A percentile compares a stretch with the other conserved stretches of the same genome.
phyloP scores from a whole-genome alignment of 345 rosid species.

The Physaria fendleri region DNA sequence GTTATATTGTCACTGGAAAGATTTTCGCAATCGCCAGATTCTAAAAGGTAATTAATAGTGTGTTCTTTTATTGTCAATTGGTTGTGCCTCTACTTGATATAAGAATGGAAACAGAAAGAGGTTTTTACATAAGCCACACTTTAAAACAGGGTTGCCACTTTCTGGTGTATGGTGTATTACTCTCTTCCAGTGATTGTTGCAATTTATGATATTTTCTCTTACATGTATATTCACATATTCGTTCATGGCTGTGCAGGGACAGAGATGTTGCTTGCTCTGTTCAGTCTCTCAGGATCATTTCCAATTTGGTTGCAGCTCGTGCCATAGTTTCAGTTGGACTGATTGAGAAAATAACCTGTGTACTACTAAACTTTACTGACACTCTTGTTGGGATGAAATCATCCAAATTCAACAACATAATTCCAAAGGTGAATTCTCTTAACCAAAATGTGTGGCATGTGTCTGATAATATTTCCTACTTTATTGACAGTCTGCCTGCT shows the following conservation, averaged over 20 bases:
- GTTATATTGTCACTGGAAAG: constrained; percentile 62
- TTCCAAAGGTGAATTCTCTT: constrained; percentile 59
- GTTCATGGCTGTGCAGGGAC: constrained; percentile 48
- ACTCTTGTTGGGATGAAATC: constrained; percentile 51
- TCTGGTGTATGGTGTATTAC: constrained; percentile 1
- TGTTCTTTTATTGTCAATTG: not conserved
- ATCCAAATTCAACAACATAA: constrained; percentile 46
- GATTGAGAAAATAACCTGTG: constrained; percentile 55
- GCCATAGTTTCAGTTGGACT: constrained; percentile 47
- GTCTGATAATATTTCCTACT: not conserved
- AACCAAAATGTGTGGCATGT: constrained; percentile 1
- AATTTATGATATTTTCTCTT: not conserved
- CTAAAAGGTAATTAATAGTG: constrained; percentile 42
- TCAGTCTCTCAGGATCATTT: constrained; percentile 79
- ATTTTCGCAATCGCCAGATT: constrained; percentile 57
- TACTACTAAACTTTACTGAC: constrained; percentile 61
- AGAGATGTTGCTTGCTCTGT: constrained; percentile 51
- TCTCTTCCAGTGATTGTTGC: not conserved
- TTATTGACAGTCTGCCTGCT: not conserved
- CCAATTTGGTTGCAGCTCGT: constrained; percentile 79
- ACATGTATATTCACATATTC: not conserved
- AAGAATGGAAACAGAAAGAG: not conserved
- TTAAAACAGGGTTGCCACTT: constrained; percentile 1
- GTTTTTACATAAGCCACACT: not conserved
- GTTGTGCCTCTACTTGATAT: not conserved